phyloP scores from a whole-genome alignment of 805 yeast species.

The Candida tammaniensis region DNA sequence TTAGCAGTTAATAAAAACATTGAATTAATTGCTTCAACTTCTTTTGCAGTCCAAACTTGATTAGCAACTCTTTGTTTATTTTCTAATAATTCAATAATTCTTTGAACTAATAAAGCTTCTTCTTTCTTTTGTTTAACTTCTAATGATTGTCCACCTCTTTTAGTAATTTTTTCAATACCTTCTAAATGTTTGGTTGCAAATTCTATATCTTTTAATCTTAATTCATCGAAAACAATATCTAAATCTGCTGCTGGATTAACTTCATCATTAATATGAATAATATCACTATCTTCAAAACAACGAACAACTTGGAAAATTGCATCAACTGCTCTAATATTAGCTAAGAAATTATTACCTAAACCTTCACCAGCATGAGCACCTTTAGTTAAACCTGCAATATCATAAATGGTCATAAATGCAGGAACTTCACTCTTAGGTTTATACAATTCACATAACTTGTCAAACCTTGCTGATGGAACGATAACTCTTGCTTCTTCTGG shows the following conservation, averaged over 20 bases:
- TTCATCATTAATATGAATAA: slow-evolving; percentile 62
- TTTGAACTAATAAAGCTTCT: slow-evolving; percentile 72
- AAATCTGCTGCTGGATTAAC: slow-evolving; percentile 95
- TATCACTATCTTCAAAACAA: slow-evolving; percentile 61
- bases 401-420: slow-evolving; percentile 56
- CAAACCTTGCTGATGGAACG: slow-evolving; percentile 51
- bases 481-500: slow-evolving; percentile 63
- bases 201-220: slow-evolving; percentile 95
- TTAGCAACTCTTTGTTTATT: slow-evolving; percentile 87
- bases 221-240: slow-evolving; percentile 86
- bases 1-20: slow-evolving; percentile 91
- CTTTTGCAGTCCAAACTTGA: slow-evolving; percentile 83
- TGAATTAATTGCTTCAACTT: slow-evolving; percentile 84
- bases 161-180: slow-evolving; percentile 74
- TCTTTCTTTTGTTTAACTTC: slow-evolving; percentile 88
- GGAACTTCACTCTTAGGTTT: slow-evolving; percentile 51
- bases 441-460: slow-evolving; percentile 46
- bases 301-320: slow-evolving; percentile 70
- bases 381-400: slow-evolving; percentile 68
- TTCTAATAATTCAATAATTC: slow-evolving; percentile 73
- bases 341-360: slow-evolving; percentile 68
- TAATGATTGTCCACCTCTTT: slow-evolving; percentile 84
- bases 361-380: slow-evolving; percentile 68
- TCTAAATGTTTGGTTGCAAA: slow-evolving; percentile 81
- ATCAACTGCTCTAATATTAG: slow-evolving; percentile 68